Evolutionary conservation across 1,284 basidiomycete genomes (phyloP).

Genomic region (Puccinia coronata): DNA sequence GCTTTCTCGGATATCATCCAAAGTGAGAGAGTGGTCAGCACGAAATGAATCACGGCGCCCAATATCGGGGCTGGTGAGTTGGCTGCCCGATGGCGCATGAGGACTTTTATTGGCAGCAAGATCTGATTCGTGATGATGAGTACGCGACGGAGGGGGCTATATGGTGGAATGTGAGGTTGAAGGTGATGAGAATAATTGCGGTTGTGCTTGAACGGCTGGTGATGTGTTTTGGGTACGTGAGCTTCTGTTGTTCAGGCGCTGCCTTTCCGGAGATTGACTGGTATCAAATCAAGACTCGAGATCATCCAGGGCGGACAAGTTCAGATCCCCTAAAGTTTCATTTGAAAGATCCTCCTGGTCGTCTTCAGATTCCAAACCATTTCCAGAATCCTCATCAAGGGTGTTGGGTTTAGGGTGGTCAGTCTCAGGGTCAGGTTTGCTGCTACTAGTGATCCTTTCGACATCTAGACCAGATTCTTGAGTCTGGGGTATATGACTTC

Average conservation of each 20-base stretch:
- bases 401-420: constrained; percentile 25
- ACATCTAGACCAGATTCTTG: constrained; percentile 27
- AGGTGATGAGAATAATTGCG: constrained; percentile 11
- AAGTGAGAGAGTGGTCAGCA: constrained; percentile 2
- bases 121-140: neutral
- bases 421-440: constrained; percentile 37
- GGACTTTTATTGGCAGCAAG: constrained; percentile 5
- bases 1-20: constrained; percentile 18
- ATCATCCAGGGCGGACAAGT: constrained; percentile 29
- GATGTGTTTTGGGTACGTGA: neutral
- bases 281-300: constrained; percentile 11
- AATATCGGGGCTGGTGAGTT: constrained; percentile 40
- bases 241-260: neutral
- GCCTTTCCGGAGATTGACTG: neutral
- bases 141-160: constrained; percentile 9
- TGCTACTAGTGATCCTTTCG: constrained; percentile 24
- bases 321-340: constrained; percentile 35
- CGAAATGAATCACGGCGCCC: constrained; percentile 44
- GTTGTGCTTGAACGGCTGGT: neutral
- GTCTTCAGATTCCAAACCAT: neutral
- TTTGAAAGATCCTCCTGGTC: constrained; percentile 14
- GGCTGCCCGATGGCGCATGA: constrained; percentile 6
- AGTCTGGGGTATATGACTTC: constrained; percentile 38
- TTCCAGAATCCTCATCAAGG: neutral
- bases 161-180: constrained; percentile 47